phyloP scores from a whole-genome alignment of 176 grass and related monocot species.

The Bolboschoenus planiculmis region DNA sequence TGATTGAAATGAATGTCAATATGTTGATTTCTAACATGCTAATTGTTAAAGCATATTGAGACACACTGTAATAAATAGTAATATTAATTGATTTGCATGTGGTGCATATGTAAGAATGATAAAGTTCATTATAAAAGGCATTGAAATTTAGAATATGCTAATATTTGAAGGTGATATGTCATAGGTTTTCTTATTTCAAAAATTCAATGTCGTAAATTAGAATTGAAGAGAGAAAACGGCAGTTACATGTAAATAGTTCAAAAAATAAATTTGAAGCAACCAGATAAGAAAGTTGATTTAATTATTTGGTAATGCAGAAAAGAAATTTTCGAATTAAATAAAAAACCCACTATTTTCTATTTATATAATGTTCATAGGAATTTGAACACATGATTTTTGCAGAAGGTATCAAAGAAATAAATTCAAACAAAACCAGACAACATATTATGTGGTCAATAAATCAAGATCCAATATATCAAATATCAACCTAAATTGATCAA shows the following conservation, averaged over 20 bases:
- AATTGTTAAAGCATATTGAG: neutral
- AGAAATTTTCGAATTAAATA: too few species aligned
- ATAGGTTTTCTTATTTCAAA: neutral
- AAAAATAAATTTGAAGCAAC: neutral
- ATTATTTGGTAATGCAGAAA: too few species aligned
- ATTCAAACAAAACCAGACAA: neutral
- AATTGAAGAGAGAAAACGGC: neutral
- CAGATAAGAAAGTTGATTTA: neutral
- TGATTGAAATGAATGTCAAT: neutral
- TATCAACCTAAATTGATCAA: neutral
- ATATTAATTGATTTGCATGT: neutral
- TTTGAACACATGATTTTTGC: neutral
- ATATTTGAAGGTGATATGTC: neutral
- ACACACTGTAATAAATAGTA: neutral
- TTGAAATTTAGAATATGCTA: neutral
- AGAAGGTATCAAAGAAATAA: neutral
- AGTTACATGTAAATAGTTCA: too few species aligned
- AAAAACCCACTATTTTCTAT: too few species aligned
- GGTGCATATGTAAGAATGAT: neutral
- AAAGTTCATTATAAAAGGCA: neutral
- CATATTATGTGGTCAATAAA: neutral
- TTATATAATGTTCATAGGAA: neutral
- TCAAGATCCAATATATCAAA: neutral
- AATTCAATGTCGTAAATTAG: neutral
- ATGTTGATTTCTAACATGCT: neutral